phyloP scores from a whole-genome alignment of 2,329 filamentous ascomycete genomes.

The Ceratocystis harringtonii region DNA sequence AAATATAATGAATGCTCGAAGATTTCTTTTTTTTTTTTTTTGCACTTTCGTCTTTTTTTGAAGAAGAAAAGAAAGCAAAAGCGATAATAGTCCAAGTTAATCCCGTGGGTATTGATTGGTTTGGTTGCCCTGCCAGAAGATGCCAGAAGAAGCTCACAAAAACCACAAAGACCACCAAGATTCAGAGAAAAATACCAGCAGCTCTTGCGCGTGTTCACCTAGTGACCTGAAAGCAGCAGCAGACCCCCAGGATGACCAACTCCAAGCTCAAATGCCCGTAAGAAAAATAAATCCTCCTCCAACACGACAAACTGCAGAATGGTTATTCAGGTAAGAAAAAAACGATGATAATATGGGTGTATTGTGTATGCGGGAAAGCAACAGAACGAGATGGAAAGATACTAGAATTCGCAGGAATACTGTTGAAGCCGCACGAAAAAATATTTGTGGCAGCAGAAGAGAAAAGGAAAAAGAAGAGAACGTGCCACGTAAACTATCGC shows the following conservation, averaged over 20 bases:
- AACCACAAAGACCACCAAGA: slow-evolving; percentile 4
- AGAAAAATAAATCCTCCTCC: slow-evolving; percentile 13
- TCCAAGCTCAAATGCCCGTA: slow-evolving; percentile 14
- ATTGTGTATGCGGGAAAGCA: slow-evolving; percentile 11
- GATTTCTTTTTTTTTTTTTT: slow-evolving; percentile 11
- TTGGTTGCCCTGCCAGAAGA: slow-evolving; percentile 2
- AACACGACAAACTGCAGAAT: slow-evolving; percentile 13
- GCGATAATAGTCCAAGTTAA: not conserved
- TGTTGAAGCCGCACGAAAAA: not conserved
- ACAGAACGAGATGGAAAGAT: not conserved
- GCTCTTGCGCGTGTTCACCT: slow-evolving; percentile 7
- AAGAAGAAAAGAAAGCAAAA: not conserved
- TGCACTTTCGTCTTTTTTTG: slow-evolving; percentile 7
- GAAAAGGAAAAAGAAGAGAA: not conserved
- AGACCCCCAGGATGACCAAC: slow-evolving; percentile 7
- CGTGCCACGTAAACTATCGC: slow-evolving; percentile 14
- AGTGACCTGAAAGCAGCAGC: slow-evolving; percentile 4
- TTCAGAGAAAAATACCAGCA: slow-evolving; percentile 5
- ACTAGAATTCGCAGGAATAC: not conserved
- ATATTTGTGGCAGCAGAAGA: not conserved
- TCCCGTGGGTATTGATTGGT: not conserved
- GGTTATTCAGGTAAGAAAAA: slow-evolving; percentile 7
- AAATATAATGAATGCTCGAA: slow-evolving; percentile 11
- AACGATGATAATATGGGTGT: slow-evolving; percentile 14
- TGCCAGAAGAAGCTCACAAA: too few species aligned